Evolutionary conservation across 257 asterid genomes (phyloP).

Genomic region (Solanum verrucosum): DNA sequence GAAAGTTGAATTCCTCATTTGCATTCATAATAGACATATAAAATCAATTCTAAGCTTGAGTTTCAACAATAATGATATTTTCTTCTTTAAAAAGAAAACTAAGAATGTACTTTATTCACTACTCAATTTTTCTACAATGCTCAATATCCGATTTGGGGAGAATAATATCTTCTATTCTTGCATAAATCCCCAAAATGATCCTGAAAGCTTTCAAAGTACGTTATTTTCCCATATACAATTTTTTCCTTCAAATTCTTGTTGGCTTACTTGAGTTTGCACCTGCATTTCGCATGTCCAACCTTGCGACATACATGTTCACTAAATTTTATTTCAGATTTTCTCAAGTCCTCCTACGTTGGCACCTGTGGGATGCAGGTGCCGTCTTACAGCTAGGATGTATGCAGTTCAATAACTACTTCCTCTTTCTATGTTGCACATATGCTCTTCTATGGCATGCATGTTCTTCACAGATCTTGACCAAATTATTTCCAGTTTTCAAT

Average conservation of each 20-base stretch:
- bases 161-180: background rate
- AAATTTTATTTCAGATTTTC: too few species aligned
- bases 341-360: background rate
- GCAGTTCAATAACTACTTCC: background rate
- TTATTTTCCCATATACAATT: background rate
- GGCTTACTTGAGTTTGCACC: background rate
- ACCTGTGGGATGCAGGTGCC: background rate
- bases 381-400: background rate
- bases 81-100: background rate
- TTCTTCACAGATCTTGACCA: too few species aligned
- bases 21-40: background rate
- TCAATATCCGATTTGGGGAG: background rate
- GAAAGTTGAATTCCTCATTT: background rate
- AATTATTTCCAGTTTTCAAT: too few species aligned
- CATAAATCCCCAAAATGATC: background rate
- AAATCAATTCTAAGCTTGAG: background rate
- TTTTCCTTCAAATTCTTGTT: background rate
- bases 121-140: background rate
- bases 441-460: background rate
- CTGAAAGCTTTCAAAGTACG: background rate
- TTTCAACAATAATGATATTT: background rate
- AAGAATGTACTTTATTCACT: background rate
- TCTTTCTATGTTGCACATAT: background rate
- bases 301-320: background rate
- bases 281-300: background rate